Evolutionary conservation across 176 grass and related monocot species (phyloP).

Genomic region (Musa itinerans): DNA sequence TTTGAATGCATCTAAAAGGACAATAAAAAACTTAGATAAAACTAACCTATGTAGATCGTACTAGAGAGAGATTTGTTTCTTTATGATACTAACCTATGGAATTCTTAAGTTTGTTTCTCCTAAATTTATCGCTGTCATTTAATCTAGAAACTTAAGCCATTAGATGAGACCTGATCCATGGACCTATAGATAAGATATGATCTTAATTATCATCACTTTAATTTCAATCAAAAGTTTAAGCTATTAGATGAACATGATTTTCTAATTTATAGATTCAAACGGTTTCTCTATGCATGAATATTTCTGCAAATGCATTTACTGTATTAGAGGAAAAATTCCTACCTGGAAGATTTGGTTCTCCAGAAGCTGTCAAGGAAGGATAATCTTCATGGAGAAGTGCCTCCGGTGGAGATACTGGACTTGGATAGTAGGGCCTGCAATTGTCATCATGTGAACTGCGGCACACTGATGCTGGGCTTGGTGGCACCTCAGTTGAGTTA

Average conservation of each 20-base stretch:
- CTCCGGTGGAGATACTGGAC: constrained; percentile 36
- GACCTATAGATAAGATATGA: too few species aligned
- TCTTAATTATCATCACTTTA: too few species aligned
- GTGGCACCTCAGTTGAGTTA: constrained; percentile 94
- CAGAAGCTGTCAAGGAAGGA: constrained; percentile 27
- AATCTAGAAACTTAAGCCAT: too few species aligned
- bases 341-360: constrained; percentile 44
- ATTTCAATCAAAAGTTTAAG: neutral
- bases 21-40: neutral
- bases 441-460: constrained; percentile 74
- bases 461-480: constrained; percentile 83
- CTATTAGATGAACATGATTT: neutral
- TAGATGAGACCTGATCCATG: too few species aligned
- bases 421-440: constrained; percentile 66
- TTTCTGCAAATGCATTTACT: neutral
- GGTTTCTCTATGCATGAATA: too few species aligned
- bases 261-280: neutral
- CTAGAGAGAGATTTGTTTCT: neutral
- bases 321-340: constrained; percentile 5
- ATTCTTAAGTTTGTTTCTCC: neutral
- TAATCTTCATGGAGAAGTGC: constrained; percentile 26
- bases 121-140: too few species aligned
- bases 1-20: neutral
- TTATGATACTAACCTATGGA: neutral
- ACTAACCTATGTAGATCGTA: neutral